A percentile compares a stretch with the other conserved stretches of the same genome.
phyloP scores from a whole-genome alignment of 768 basidiomycete species.

The Termitomyces sp. region DNA sequence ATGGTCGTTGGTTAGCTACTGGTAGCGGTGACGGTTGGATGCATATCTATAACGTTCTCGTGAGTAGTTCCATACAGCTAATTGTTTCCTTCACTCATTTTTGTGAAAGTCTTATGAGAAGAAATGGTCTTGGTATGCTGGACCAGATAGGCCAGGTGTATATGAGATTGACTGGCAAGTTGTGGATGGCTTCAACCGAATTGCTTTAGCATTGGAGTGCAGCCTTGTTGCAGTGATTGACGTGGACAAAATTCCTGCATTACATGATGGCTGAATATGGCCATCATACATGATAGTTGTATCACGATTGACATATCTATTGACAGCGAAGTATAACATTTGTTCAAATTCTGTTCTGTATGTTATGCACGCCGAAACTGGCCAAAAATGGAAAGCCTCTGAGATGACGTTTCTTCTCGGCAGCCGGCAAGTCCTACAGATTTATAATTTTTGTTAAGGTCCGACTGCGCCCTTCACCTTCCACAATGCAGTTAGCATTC shows the following conservation, averaged over 20 bases:
- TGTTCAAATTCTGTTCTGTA: too few species aligned
- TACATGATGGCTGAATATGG: slow-evolving; percentile 12
- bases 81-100: background rate
- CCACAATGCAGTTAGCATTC: slow-evolving; percentile 12
- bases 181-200: slow-evolving; percentile 49
- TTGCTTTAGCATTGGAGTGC: slow-evolving; percentile 71
- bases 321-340: too few species aligned
- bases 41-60: slow-evolving; percentile 68
- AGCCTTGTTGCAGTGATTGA: slow-evolving; percentile 69
- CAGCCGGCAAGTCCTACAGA: background rate
- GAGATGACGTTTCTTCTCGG: slow-evolving; percentile 7
- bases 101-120: slow-evolving; percentile 41
- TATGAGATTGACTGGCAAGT: slow-evolving; percentile 79
- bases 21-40: slow-evolving; percentile 80
- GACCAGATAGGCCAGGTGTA: slow-evolving; percentile 57
- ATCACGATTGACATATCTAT: background rate
- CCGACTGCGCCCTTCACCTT: background rate
- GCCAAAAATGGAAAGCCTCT: slow-evolving; percentile 17
- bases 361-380: too few species aligned
- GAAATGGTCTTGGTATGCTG: slow-evolving; percentile 65
- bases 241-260: slow-evolving; percentile 44
- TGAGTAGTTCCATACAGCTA: slow-evolving; percentile 27
- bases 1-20: slow-evolving; percentile 69
- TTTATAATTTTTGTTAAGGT: background rate
- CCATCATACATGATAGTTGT: background rate